Evolutionary conservation across 441 rosid genomes (phyloP).

Genomic region (Adansonia gregorii): DNA sequence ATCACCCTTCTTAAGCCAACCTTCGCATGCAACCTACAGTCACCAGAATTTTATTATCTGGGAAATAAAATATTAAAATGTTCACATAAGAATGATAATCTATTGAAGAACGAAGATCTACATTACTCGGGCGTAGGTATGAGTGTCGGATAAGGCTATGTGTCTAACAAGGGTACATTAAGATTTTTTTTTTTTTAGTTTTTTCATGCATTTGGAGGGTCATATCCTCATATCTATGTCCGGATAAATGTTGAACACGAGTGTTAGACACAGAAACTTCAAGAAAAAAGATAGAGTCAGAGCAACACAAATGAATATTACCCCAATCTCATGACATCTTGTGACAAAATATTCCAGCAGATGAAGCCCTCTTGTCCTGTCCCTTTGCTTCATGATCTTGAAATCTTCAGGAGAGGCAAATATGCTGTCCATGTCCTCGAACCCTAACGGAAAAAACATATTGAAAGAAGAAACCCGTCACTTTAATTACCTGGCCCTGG

Average conservation of each 20-base stretch:
- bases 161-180: no score
- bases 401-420: slow-evolving; percentile 91
- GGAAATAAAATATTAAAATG: neutral
- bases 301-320: slow-evolving; percentile 31
- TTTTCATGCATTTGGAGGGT: no score
- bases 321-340: slow-evolving; percentile 82
- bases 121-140: no score
- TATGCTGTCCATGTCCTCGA: slow-evolving; percentile 79
- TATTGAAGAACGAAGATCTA: neutral
- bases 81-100: neutral
- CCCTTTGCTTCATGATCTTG: slow-evolving; percentile 52
- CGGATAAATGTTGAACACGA: no score
- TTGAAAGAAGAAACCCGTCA: neutral
- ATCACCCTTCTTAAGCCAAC: slow-evolving; percentile 90
- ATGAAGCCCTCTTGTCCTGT: slow-evolving; percentile 73
- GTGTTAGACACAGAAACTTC: no score
- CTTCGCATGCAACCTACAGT: slow-evolving; percentile 74
- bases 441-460: slow-evolving; percentile 46
- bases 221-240: no score
- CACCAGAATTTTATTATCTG: slow-evolving; percentile 12
- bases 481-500: neutral
- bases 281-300: no score
- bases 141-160: no score
- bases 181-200: no score
- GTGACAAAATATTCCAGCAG: slow-evolving; percentile 84